Base-by-base conservation (phyloP, 2,329 filamentous ascomycete genomes). In the Paraphaeosphaeria sporulosa region DNA sequence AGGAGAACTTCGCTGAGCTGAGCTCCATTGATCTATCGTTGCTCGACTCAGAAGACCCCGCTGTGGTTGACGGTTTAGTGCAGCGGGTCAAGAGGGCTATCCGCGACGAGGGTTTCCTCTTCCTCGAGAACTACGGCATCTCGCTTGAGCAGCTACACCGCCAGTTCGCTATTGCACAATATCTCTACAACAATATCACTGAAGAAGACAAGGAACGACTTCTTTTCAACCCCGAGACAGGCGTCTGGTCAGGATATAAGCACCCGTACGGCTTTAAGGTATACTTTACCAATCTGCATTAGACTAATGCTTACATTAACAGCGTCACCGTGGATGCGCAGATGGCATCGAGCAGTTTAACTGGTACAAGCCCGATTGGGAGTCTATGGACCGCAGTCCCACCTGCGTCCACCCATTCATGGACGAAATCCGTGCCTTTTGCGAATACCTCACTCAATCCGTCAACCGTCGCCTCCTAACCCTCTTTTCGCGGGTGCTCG, bases 271-370 rank as follows among this genome's bases (percentile, higher is more conserved):
- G 76, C 62, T 82, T 77, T 75, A 82, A 81, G 75, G 80, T 68
- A 63, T 30, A 57, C 8, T 30, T 54, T 15, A 19, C 17, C 7
- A 2, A 36, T 1, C 1, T 46, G 13, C 17, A 2, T 40, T 15
- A 10, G n/a, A 6, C 15, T 1, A 10, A 50, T 36, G 21, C 34
- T 59, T 17, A 59, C 36, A 52, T 8, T 43, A n/a, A 30, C 32
- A 69, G 64, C 64, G 82, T 48, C 70, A 80, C 42, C 77, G 75
- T 1, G 82, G 80, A 1, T 66, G 75, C 13, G 68, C 76, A 17
- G 83, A 85, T 64, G 83, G 82, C 3, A 85, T 85, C 56, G 83
- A 85, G 63, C 83, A 85, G 60, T 85, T 85, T 71, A 85, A 85
- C 71, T 85, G 80, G 78, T 85, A 85, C 72, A 79, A 76, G 25